These are phyloP conservation scores for Aegilops umbellulata DNA, from an alignment of 176 grass and related monocot genomes.

Conservation along the genomic window DNA sequence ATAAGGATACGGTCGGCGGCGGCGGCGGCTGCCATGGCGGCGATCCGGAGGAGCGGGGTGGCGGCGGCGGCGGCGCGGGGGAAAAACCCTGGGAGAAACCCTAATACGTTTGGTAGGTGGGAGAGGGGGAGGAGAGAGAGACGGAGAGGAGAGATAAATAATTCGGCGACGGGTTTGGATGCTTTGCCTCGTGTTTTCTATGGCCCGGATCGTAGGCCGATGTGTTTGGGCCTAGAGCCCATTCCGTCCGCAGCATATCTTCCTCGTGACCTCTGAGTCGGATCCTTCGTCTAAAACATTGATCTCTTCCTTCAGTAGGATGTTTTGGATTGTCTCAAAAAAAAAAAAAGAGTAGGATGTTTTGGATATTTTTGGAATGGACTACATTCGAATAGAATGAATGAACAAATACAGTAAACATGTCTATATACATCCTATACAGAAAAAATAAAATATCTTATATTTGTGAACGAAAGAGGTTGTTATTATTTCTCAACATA, in stretches of 20 bases:
- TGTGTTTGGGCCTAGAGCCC: background rate
- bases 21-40: conserved; percentile 38
- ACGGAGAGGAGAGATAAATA: background rate
- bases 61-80: conserved; percentile 3
- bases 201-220: background rate
- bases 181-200: background rate
- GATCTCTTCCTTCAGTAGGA: too few species aligned
- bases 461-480: too few species aligned
- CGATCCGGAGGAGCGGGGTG: conserved; percentile 17
- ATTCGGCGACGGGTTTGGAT: background rate
- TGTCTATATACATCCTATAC: too few species aligned
- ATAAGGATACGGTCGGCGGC: conserved; percentile 67
- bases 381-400: too few species aligned
- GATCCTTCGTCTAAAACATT: too few species aligned
- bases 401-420: too few species aligned
- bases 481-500: too few species aligned
- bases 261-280: too few species aligned
- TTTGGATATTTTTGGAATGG: too few species aligned
- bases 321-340: too few species aligned
- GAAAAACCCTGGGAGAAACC: conserved; percentile 46
- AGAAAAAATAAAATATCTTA: too few species aligned
- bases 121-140: background rate
- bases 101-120: conserved; percentile 22
- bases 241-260: background rate
- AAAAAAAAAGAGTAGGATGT: too few species aligned